These are phyloP conservation scores for Ceratocystis ficicola DNA, from an alignment of 2,329 filamentous ascomycete genomes.

Conservation along the genomic window DNA sequence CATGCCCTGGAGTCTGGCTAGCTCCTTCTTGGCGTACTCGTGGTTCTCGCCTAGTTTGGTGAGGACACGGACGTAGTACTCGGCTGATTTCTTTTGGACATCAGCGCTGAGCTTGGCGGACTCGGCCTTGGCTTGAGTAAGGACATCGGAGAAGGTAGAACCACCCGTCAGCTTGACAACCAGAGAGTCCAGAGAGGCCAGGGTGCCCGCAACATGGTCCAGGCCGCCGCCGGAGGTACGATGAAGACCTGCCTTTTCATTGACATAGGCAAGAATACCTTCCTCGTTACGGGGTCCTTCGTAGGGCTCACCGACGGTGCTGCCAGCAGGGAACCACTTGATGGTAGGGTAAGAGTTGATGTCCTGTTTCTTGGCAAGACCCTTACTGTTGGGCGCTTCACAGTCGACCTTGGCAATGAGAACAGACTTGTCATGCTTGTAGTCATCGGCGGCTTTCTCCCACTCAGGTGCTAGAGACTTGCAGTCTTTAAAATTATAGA, in stretches of 20 bases:
- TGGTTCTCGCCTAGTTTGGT: constrained; percentile 70
- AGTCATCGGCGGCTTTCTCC: constrained; percentile 77
- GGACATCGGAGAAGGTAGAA: constrained; percentile 42
- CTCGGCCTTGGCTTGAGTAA: constrained; percentile 59
- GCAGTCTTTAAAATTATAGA: constrained; percentile 56
- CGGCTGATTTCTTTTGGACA: constrained; percentile 61
- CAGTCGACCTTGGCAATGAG: constrained; percentile 92
- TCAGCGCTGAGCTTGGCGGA: constrained; percentile 52
- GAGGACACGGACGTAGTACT: constrained; percentile 89
- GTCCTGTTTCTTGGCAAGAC: constrained; percentile 60
- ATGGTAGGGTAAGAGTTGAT: constrained; percentile 89
- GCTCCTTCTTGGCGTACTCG: constrained; percentile 74
- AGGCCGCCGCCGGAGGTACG: constrained; percentile 70
- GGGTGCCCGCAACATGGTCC: constrained; percentile 65
- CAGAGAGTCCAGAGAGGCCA: constrained; percentile 64
- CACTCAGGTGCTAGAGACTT: constrained; percentile 83
- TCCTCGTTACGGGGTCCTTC: constrained; percentile 62
- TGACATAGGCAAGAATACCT: constrained; percentile 69
- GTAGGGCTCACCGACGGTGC: constrained; percentile 59
- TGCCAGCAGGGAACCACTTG: constrained; percentile 89
- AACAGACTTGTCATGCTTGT: constrained; percentile 62
- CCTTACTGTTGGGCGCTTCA: constrained; percentile 75
- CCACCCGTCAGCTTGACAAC: constrained; percentile 61
- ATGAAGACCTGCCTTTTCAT: constrained; percentile 79
- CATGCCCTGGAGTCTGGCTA: constrained; percentile 64